Evolutionary conservation across 2,329 filamentous ascomycete genomes (phyloP).

Genomic region (Paracoccidioides brasiliensis): DNA sequence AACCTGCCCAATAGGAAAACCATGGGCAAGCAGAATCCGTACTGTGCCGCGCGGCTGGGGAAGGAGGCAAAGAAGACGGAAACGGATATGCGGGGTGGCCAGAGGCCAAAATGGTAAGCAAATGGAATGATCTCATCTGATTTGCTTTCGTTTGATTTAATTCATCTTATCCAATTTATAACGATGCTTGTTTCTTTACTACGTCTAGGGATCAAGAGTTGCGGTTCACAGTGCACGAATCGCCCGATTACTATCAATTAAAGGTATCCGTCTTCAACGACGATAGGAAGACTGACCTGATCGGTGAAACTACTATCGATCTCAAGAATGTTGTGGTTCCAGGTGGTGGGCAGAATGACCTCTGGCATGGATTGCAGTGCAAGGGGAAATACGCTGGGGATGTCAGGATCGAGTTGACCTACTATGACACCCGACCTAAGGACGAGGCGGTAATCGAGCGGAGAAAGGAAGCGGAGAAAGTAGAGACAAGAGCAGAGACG

Average conservation of each 20-base stretch:
- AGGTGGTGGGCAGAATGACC: conserved; percentile 84
- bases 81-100: conserved; percentile 84
- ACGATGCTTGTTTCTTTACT: not conserved
- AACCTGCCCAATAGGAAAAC: conserved; percentile 94
- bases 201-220: conserved; percentile 81
- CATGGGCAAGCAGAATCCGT: conserved; percentile 97
- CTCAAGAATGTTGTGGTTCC: conserved; percentile 66
- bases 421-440: conserved; percentile 80
- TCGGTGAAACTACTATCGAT: conserved; percentile 86
- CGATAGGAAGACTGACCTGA: conserved; percentile 93
- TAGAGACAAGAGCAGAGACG: conserved; percentile 20
- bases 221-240: conserved; percentile 91
- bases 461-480: conserved; percentile 33
- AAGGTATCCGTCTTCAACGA: conserved; percentile 97
- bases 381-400: conserved; percentile 94
- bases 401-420: conserved; percentile 88
- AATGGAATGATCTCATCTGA: not conserved
- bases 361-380: conserved; percentile 80
- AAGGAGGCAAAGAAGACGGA: conserved; percentile 97
- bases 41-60: conserved; percentile 82
- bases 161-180: not conserved
- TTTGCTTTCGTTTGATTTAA: conserved; percentile 9
- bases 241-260: conserved; percentile 86
- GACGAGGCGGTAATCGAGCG: conserved; percentile 53
- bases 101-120: conserved; percentile 84